Evolutionary conservation across 768 basidiomycete genomes (phyloP), one percentile per base, ranked within the genome.

Genomic region (Hypsizygus marmoreus): DNA sequence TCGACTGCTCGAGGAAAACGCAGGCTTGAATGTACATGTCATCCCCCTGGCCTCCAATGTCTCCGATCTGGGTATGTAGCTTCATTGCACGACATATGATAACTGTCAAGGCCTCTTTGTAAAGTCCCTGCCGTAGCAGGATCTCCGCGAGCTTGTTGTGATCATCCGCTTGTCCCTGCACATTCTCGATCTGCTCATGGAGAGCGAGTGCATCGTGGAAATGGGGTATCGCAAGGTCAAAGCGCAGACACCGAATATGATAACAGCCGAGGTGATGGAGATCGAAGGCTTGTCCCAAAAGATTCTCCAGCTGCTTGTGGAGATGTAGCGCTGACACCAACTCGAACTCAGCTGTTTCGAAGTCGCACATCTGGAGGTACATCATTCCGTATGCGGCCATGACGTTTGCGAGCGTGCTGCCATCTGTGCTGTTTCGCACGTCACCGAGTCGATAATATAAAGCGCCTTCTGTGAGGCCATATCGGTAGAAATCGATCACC

Each of bases 11-110:
- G 6, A 61, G 48, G 47, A 53, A 61, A 14, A 62, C 52, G 22
- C 54, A 53, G 10, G 54, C 57, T 45, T 59, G 63, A 9, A 62
- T 37, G 41, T 61, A 59, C 14, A 64, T 28, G 43, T 59, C 63
- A 38, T 64, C 53, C 12, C 55, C 61, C 47, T 65, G 61, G 6
- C 63, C 61, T 1, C 26, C 43, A 22, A 49, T 40, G 22, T 62
- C 54, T 3, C 47, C 56, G 33, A 59, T 53, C 29, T 58, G 45
- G 16, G 51, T 50, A 31, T 65, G 60, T 3, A 62, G 42, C 9
- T 47, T 53, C 36, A 53, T 28, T 2, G 55, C 60, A 0, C 43
- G 36, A 11, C 50, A 50, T 1, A 26, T 12, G 22, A 59, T 45
- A 14, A 31, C 32, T 2, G 41, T 47, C 43, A 57, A 24, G 0